A percentile compares a stretch with the other conserved stretches of the same genome.
phyloP scores from a whole-genome alignment of 768 basidiomycete genomes.

The Boletus fagicola region DNA sequence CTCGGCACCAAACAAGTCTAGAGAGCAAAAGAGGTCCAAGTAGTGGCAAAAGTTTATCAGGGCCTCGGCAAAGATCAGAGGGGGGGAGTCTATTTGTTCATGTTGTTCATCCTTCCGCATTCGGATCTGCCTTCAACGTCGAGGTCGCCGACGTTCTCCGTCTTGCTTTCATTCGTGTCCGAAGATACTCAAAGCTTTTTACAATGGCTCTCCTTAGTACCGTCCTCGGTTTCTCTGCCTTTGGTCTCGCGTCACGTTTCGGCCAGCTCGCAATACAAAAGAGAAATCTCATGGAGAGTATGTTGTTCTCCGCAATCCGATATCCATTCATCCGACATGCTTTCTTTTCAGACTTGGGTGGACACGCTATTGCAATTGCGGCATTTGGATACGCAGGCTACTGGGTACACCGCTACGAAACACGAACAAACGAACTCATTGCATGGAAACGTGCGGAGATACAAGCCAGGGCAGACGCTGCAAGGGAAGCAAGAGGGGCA shows the following conservation, averaged over 20 bases:
- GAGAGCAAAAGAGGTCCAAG: not conserved
- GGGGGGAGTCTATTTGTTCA: slow-evolving; percentile 22
- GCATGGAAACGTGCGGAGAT: slow-evolving; percentile 64
- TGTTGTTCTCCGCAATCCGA: slow-evolving; percentile 32
- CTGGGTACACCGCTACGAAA: slow-evolving; percentile 68
- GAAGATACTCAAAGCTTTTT: not conserved
- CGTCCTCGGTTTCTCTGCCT: slow-evolving; percentile 73
- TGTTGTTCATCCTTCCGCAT: slow-evolving; percentile 23
- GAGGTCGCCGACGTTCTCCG: slow-evolving; percentile 10
- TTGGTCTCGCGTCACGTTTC: slow-evolving; percentile 80
- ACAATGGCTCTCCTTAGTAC: slow-evolving; percentile 67
- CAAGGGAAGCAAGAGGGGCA: slow-evolving; percentile 11
- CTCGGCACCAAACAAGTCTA: not conserved
- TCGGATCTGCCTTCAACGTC: not conserved
- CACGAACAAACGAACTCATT: slow-evolving; percentile 57
- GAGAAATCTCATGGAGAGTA: slow-evolving; percentile 77
- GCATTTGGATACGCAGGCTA: slow-evolving; percentile 75
- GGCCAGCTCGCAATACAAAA: slow-evolving; percentile 87
- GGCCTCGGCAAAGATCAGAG: too few species aligned
- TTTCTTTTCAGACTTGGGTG: slow-evolving; percentile 57
- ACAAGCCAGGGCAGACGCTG: slow-evolving; percentile 41
- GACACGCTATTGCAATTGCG: slow-evolving; percentile 66
- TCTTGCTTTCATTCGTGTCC: not conserved
- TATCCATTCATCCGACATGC: not conserved
- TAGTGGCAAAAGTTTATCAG: not conserved